A percentile compares a stretch with the other conserved stretches of the same genome.
These are phyloP conservation scores for Penicillium sp. DNA, from an alignment of 2,329 filamentous ascomycete species.

Conservation along the genomic window DNA sequence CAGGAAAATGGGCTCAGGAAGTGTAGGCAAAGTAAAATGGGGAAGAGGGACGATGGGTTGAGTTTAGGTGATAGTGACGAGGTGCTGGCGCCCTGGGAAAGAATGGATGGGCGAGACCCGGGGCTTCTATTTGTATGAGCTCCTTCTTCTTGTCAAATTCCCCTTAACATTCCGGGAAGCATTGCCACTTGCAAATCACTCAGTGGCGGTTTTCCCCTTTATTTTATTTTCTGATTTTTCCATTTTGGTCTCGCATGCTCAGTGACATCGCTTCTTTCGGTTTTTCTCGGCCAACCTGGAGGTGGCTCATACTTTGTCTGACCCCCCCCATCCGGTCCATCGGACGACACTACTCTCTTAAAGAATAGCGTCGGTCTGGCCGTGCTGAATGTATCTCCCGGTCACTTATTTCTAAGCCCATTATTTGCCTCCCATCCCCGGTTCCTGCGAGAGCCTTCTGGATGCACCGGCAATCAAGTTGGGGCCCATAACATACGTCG, in stretches of 20 bases:
- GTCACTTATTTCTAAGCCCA: neutral
- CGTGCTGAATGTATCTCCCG: neutral
- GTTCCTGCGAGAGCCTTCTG: conserved; percentile 17
- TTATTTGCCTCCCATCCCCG: conserved; percentile 3
- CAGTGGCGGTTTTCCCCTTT: neutral
- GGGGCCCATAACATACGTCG: conserved; percentile 12
- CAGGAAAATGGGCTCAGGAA: neutral
- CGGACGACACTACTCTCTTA: neutral
- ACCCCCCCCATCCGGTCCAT: neutral
- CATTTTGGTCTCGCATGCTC: neutral
- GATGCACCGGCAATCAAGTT: conserved; percentile 12
- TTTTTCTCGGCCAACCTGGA: neutral
- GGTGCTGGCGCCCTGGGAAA: neutral
- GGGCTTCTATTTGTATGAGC: neutral
- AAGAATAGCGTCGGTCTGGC: neutral
- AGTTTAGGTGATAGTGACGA: neutral
- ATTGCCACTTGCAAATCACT: neutral
- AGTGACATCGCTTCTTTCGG: neutral
- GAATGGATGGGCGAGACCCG: neutral
- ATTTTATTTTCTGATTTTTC: neutral
- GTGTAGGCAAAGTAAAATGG: no score
- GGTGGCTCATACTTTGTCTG: neutral
- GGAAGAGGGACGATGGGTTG: neutral
- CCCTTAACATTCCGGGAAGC: neutral
- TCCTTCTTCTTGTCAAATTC: neutral